Evolutionary conservation across 2,329 filamentous ascomycete species (phyloP).

Genomic region (Clarireedia hainanense): DNA sequence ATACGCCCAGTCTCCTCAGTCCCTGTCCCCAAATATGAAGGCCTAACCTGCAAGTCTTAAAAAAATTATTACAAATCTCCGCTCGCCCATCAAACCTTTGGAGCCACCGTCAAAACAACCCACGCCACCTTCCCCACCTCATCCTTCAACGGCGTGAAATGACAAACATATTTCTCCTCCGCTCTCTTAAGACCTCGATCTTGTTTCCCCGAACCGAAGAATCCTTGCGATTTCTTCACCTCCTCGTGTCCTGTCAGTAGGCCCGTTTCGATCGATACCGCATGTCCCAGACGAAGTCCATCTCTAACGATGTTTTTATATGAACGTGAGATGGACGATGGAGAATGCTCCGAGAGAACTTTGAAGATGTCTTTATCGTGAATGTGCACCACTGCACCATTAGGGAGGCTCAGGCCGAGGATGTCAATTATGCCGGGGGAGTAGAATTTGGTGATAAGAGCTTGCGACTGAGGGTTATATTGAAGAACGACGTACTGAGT

Average conservation of each 20-base stretch:
- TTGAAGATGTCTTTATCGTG: slow-evolving; percentile 45
- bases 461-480: slow-evolving; percentile 22
- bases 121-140: slow-evolving; percentile 28
- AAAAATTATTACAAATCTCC: too few species aligned
- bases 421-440: slow-evolving; percentile 40
- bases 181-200: slow-evolving; percentile 12
- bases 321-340: slow-evolving; percentile 33
- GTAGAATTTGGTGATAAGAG: slow-evolving; percentile 38
- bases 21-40: too few species aligned
- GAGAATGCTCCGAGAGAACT: slow-evolving; percentile 39
- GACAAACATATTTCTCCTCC: slow-evolving; percentile 27
- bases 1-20: too few species aligned
- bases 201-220: slow-evolving; percentile 3
- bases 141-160: slow-evolving; percentile 39
- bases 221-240: slow-evolving; percentile 14
- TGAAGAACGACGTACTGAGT: slow-evolving; percentile 33
- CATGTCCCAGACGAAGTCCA: slow-evolving; percentile 16
- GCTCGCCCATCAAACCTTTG: slow-evolving; percentile 13
- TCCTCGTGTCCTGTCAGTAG: slow-evolving; percentile 22
- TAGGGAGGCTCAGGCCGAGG: slow-evolving; percentile 35
- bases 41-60: too few species aligned
- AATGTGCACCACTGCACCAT: slow-evolving; percentile 30
- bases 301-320: slow-evolving; percentile 39
- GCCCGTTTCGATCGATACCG: slow-evolving; percentile 26
- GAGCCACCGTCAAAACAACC: slow-evolving; percentile 30